A percentile compares a stretch with the other conserved stretches of the same genome.
phyloP scores from a whole-genome alignment of 495 filamentous ascomycete species.

The Penicillium subrubescens region DNA sequence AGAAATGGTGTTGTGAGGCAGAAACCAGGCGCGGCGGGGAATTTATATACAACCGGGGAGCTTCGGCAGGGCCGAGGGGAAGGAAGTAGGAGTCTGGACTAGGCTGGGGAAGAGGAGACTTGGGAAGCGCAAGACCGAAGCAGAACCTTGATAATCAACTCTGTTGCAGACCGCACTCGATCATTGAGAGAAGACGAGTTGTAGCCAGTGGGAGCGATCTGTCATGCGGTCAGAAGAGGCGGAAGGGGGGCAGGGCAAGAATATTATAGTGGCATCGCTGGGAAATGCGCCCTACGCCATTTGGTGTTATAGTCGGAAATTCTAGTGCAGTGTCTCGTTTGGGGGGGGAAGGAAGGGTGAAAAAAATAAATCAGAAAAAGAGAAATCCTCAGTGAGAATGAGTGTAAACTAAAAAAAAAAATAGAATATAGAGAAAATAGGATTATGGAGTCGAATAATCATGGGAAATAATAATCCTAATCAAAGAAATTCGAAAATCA shows the following conservation, averaged over 20 bases:
- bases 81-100: not conserved
- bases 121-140: not conserved
- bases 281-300: slow-evolving; percentile 12
- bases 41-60: slow-evolving; percentile 14
- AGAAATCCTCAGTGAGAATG: not conserved
- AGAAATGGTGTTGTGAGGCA: not conserved
- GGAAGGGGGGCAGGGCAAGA: slow-evolving; percentile 26
- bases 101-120: not conserved
- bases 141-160: not conserved
- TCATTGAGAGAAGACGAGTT: slow-evolving; percentile 1
- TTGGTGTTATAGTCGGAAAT: slow-evolving; percentile 12
- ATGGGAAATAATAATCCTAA: not conserved
- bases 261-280: slow-evolving; percentile 32
- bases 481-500: slow-evolving; percentile 9
- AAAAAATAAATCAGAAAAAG: not conserved
- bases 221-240: slow-evolving; percentile 19
- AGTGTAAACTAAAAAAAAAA: not conserved
- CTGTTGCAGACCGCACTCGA: slow-evolving; percentile 14
- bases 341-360: not conserved
- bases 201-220: slow-evolving; percentile 14
- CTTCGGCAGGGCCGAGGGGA: slow-evolving; percentile 2
- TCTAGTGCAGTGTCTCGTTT: slow-evolving; percentile 17
- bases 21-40: slow-evolving; percentile 5
- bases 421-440: not conserved
- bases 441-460: not conserved